Conservation (phyloP, 495 filamentous ascomycete species). For the Talaromyces adpressus region DNA sequence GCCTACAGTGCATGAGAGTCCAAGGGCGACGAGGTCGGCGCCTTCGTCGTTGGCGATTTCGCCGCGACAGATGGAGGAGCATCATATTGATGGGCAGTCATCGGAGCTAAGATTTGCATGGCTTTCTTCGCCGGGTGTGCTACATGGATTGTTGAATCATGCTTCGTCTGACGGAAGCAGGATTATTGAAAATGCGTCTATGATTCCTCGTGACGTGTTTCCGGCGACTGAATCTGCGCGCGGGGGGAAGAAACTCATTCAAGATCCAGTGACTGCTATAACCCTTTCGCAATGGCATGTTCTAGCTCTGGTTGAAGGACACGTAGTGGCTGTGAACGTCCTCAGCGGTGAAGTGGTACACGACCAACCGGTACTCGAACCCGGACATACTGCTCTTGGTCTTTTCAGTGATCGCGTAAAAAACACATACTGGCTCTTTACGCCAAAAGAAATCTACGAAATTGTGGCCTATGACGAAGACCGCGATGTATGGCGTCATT, state of each 20-base stretch:
- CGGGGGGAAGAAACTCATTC: slow-evolving; percentile 54
- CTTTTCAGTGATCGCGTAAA: slow-evolving; percentile 83
- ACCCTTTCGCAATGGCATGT: slow-evolving; percentile 90
- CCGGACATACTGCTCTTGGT: slow-evolving; percentile 67
- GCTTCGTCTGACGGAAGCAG: slow-evolving; percentile 36
- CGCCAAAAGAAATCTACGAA: slow-evolving; percentile 82
- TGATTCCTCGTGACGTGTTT: slow-evolving; percentile 66
- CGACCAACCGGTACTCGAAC: slow-evolving; percentile 79
- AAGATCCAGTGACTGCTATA: slow-evolving; percentile 70
- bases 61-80: slow-evolving; percentile 55
- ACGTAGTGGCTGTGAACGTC: slow-evolving; percentile 76
- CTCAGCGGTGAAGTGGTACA: slow-evolving; percentile 78
- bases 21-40: slow-evolving; percentile 43
- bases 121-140: slow-evolving; percentile 82
- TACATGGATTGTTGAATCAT: slow-evolving; percentile 63
- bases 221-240: slow-evolving; percentile 56
- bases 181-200: slow-evolving; percentile 65
- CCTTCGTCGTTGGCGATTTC: slow-evolving; percentile 65
- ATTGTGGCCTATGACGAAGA: slow-evolving; percentile 86
- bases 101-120: slow-evolving; percentile 78
- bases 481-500: slow-evolving; percentile 88
- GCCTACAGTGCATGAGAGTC: slow-evolving; percentile 63
- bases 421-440: slow-evolving; percentile 96
- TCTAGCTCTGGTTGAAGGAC: slow-evolving; percentile 72
- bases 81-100: slow-evolving; percentile 34